Conservation (phyloP, 2,329 filamentous ascomycete genomes). For the Gremmenia infestans region DNA sequence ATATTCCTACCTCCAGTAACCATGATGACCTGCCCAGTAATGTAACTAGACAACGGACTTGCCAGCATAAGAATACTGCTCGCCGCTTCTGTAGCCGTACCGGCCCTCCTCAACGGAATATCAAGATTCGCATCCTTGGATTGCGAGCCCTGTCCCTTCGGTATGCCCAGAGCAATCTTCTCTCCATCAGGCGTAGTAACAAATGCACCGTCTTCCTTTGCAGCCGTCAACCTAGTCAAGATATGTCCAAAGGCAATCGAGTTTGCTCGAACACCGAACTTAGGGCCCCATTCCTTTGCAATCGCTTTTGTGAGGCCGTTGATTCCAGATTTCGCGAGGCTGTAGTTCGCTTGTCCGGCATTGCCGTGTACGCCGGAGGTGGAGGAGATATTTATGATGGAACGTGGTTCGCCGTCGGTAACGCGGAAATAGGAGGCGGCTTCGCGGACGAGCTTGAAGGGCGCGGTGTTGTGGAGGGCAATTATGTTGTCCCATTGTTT, state of each 20-base stretch:
- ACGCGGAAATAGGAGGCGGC: slow-evolving; percentile 85
- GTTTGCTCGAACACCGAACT: slow-evolving; percentile 77
- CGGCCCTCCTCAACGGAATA: slow-evolving; percentile 73
- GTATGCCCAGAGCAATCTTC: slow-evolving; percentile 71
- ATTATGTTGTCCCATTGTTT: slow-evolving; percentile 90
- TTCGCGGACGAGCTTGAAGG: slow-evolving; percentile 76
- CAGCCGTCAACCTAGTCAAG: slow-evolving; percentile 71
- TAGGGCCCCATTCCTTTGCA: slow-evolving; percentile 85
- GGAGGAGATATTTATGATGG: slow-evolving; percentile 78
- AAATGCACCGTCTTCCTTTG: slow-evolving; percentile 80
- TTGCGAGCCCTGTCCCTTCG: slow-evolving; percentile 48
- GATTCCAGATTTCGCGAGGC: slow-evolving; percentile 78
- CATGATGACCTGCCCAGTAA: slow-evolving; percentile 80
- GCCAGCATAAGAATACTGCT: slow-evolving; percentile 71
- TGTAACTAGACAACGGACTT: slow-evolving; percentile 79
- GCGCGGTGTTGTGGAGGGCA: slow-evolving; percentile 75
- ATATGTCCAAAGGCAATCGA: slow-evolving; percentile 83
- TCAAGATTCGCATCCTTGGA: slow-evolving; percentile 51
- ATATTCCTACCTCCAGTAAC: slow-evolving; percentile 73
- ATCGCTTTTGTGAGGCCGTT: slow-evolving; percentile 82
- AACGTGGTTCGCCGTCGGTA: slow-evolving; percentile 71
- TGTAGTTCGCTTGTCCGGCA: slow-evolving; percentile 87
- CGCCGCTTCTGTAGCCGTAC: slow-evolving; percentile 75
- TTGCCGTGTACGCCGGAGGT: slow-evolving; percentile 83
- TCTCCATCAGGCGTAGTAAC: slow-evolving; percentile 70